Evolutionary conservation across 2,329 filamentous ascomycete species (phyloP).

Genomic region (Ascochyta clinopodiicola): DNA sequence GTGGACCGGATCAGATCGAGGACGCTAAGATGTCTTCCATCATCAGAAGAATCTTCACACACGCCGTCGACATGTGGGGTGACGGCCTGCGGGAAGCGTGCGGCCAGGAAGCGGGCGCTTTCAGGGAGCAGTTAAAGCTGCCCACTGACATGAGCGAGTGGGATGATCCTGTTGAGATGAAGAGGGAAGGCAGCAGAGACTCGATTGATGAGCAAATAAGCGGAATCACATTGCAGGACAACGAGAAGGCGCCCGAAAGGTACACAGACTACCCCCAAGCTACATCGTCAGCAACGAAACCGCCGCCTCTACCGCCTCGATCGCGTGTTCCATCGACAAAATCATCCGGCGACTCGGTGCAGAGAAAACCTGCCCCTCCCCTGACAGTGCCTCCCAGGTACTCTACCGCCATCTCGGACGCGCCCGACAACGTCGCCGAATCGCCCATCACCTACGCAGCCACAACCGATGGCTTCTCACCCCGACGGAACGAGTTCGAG

Average conservation of each 20-base stretch:
- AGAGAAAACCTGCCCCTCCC: slow-evolving; percentile 53
- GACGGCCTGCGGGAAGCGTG: slow-evolving; percentile 53
- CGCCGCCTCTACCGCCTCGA: slow-evolving; percentile 51
- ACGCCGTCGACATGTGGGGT: slow-evolving; percentile 56
- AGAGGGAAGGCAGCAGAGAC: slow-evolving; percentile 29
- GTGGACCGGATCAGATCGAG: slow-evolving; percentile 61
- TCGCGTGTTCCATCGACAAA: slow-evolving; percentile 32
- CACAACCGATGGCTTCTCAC: slow-evolving; percentile 51
- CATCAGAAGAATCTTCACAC: slow-evolving; percentile 57
- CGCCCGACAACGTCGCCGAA: slow-evolving; percentile 42
- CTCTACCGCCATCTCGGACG: slow-evolving; percentile 52
- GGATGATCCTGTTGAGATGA: slow-evolving; percentile 55
- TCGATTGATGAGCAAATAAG: slow-evolving; percentile 48
- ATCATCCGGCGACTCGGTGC: slow-evolving; percentile 40
- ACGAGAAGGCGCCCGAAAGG: slow-evolving; percentile 37
- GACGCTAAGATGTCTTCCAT: slow-evolving; percentile 62
- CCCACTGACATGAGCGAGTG: slow-evolving; percentile 53
- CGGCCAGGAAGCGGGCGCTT: slow-evolving; percentile 45
- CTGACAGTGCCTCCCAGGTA: slow-evolving; percentile 52
- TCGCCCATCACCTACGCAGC: slow-evolving; percentile 50
- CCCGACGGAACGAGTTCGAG: slow-evolving; percentile 26
- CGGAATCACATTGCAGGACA: slow-evolving; percentile 54
- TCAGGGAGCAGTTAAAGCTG: slow-evolving; percentile 50
- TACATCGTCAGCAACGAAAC: slow-evolving; percentile 19
- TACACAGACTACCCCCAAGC: slow-evolving; percentile 24